Evolutionary conservation across 192 early-diverging fungal species (phyloP).

Genomic region (Backusella luteola): DNA sequence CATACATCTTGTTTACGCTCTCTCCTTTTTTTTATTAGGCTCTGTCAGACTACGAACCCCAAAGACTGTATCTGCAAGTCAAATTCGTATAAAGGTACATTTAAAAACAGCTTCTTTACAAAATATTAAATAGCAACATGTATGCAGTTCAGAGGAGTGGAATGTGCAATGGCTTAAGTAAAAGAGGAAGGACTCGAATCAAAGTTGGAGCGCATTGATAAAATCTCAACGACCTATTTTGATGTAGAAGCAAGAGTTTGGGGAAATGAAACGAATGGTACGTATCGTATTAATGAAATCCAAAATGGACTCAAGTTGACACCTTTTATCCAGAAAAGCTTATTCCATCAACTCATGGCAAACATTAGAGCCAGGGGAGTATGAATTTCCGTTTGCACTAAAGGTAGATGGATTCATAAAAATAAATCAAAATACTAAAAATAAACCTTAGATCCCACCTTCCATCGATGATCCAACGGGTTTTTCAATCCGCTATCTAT

Average conservation of each 20-base stretch:
- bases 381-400: constrained; percentile 37
- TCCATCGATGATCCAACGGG: constrained; percentile 38
- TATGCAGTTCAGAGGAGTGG: constrained; percentile 28
- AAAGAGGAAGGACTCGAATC: constrained; percentile 13
- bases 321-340: background rate
- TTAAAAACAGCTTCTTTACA: background rate
- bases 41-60: constrained; percentile 3
- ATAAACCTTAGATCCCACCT: constrained; percentile 31
- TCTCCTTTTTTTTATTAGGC: background rate
- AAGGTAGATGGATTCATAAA: constrained; percentile 23
- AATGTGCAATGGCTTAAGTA: constrained; percentile 26
- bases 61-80: constrained; percentile 8
- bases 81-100: constrained; percentile 23
- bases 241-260: constrained; percentile 31
- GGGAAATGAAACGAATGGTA: constrained; percentile 34
- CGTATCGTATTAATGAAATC: background rate
- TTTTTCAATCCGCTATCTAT: constrained; percentile 32
- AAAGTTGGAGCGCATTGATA: constrained; percentile 21
- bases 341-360: constrained; percentile 7
- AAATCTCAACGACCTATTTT: constrained; percentile 30
- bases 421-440: background rate
- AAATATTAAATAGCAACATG: background rate
- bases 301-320: too few relatives aligned
- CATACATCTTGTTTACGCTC: too few relatives aligned
- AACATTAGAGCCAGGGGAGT: constrained; percentile 27